These are phyloP conservation scores for Bromus sterilis DNA, from an alignment of 176 grass and related monocot genomes.

Conservation along the genomic window DNA sequence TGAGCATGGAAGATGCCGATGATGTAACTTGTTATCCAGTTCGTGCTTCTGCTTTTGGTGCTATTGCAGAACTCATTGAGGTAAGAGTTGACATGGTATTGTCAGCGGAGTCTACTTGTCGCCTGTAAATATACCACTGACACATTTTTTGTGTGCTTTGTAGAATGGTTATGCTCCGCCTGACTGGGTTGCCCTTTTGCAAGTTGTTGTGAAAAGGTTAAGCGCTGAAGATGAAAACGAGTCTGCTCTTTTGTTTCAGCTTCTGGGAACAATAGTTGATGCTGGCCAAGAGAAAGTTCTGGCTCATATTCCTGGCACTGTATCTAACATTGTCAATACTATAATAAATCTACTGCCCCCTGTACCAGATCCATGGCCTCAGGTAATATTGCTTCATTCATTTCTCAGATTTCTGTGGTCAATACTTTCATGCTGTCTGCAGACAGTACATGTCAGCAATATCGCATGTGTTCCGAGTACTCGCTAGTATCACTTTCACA, in stretches of 20 bases:
- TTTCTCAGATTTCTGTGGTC: neutral
- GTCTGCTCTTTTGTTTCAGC: conserved; percentile 77
- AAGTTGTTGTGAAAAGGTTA: conserved; percentile 52
- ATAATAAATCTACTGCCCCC: conserved; percentile 54
- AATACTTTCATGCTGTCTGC: conserved; percentile 3
- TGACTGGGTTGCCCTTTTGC: conserved; percentile 65
- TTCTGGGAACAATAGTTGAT: conserved; percentile 75
- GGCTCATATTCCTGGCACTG: conserved; percentile 53
- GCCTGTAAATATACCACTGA: conserved; percentile 21
- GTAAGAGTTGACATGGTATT: conserved; percentile 23
- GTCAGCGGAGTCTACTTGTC: neutral
- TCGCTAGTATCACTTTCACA: neutral
- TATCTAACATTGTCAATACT: conserved; percentile 47
- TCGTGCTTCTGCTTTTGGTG: conserved; percentile 74
- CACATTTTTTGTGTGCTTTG: conserved; percentile 19
- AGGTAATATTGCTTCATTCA: conserved; percentile 46
- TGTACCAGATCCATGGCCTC: conserved; percentile 73
- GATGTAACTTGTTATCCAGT: conserved; percentile 71
- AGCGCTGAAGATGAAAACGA: conserved; percentile 53
- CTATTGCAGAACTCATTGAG: conserved; percentile 77
- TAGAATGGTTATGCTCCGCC: conserved; percentile 62
- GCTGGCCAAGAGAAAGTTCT: conserved; percentile 52
- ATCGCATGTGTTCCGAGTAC: neutral
- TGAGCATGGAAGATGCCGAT: conserved; percentile 41
- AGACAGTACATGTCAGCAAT: neutral